Evolutionary conservation across 106 monocot genomes (phyloP), one percentile per base, ranked within the genome.

Genomic region (Dioscorea zingiberensis): DNA sequence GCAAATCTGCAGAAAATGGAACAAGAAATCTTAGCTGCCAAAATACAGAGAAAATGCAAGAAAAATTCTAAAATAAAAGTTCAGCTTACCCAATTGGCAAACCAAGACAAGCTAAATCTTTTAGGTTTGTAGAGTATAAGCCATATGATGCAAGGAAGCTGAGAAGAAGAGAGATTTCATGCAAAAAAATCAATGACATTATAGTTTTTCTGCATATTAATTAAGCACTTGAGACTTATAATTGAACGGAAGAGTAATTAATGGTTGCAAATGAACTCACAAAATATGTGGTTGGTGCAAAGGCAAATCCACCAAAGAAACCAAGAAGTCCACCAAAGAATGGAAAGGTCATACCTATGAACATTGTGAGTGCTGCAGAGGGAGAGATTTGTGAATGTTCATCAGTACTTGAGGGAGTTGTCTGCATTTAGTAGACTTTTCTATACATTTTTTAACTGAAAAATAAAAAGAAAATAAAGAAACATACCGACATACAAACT

Each of bases 141-240:
- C 89, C 89, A 89, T 78, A 89, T 85, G 32, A 89, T 73, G 69
- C 89, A 85, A 47, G 89, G 85, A 63, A 89, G 71, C 89, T 85
- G 75, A 38, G 38, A 38, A 38, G 9, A 38, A 2, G 38, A 38
- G 10, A 38, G 38, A 8, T 38, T 38, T 38, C 9, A 10, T 8
- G 6, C 38, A 38, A 6, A 0, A 38, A 38, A 30, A 30, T 30
- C 30, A 30, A 3, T 3, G 7, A 30, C 30, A 30, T 30, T 30
- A 30, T 2, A 3, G 7, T 30, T 30, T 30, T 30, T 30, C 7
- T 30, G 2, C 30, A 3, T 10, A 38, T 0, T 8, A 38, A 38
- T 2, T 38, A 38, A n/a, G n/a, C n/a, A n/a, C 10, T 38, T 38
- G 38, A 38, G 10, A 38, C 38, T n/a, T n/a, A n/a, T n/a, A n/a